These are phyloP conservation scores for Lepiota venenata DNA, from an alignment of 768 basidiomycete genomes.

Conservation along the genomic window DNA sequence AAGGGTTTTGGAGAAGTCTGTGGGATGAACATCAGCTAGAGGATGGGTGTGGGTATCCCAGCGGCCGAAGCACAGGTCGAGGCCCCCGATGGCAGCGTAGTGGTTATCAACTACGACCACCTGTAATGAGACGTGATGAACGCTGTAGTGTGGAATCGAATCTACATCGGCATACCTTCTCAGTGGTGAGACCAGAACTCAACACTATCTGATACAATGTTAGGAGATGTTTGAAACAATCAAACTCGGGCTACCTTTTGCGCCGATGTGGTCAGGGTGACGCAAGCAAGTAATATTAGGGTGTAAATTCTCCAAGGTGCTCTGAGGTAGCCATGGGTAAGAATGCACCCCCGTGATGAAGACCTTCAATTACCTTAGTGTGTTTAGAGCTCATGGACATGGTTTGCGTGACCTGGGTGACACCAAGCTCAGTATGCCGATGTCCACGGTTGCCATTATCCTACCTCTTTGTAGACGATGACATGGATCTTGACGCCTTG, in stretches of 20 bases:
- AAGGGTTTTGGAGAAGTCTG: slow-evolving; percentile 73
- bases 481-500: slow-evolving; percentile 91
- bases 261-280: slow-evolving; percentile 87
- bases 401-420: slow-evolving; percentile 72
- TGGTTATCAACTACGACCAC: slow-evolving; percentile 88
- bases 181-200: slow-evolving; percentile 93
- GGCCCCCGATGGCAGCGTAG: slow-evolving; percentile 84
- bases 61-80: slow-evolving; percentile 95
- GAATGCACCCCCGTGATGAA: neutral
- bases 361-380: slow-evolving; percentile 54
- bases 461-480: slow-evolving; percentile 90
- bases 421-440: neutral
- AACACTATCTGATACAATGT: slow-evolving; percentile 52
- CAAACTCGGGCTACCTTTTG: slow-evolving; percentile 45
- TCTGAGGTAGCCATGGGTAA: slow-evolving; percentile 31
- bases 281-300: slow-evolving; percentile 87
- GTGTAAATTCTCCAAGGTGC: slow-evolving; percentile 76
- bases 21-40: slow-evolving; percentile 89
- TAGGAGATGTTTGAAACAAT: neutral
- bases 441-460: neutral
- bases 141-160: neutral
- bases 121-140: slow-evolving; percentile 13
- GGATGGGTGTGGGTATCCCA: slow-evolving; percentile 95
- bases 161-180: slow-evolving; percentile 45
- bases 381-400: slow-evolving; percentile 88